A percentile compares a stretch with the other conserved stretches of the same genome.
Evolutionary conservation across 2,329 filamentous ascomycete species (phyloP).

Genomic region (Diaporthe aspalathi): DNA sequence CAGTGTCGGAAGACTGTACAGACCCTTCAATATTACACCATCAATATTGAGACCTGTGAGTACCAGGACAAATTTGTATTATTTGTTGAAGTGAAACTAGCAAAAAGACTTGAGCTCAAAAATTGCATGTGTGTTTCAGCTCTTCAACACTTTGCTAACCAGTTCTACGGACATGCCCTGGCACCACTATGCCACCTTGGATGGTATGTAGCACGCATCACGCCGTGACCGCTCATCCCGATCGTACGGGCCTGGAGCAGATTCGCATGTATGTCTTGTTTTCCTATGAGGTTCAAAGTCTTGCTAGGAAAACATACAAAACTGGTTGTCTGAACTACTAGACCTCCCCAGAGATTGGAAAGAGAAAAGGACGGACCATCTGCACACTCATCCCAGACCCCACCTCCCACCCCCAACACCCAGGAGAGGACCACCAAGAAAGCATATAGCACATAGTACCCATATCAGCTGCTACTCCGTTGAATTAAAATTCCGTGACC

Average conservation of each 20-base stretch:
- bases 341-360: too few species aligned
- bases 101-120: rapidly evolving
- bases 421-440: not conserved
- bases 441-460: not conserved
- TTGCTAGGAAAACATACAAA: not conserved
- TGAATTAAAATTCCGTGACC: not conserved
- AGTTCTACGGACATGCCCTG: not conserved
- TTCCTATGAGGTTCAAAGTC: not conserved
- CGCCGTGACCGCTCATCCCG: not conserved
- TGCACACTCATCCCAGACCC: not conserved
- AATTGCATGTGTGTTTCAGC: not conserved
- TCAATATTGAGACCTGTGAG: too few species aligned
- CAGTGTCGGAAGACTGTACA: too few species aligned
- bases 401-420: not conserved
- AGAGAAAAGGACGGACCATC: too few species aligned
- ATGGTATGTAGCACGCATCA: not conserved
- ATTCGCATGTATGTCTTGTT: not conserved
- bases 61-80: too few species aligned
- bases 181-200: not conserved
- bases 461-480: not conserved
- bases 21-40: too few species aligned
- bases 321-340: not conserved
- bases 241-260: too few species aligned
- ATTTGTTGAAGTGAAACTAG: too few species aligned
- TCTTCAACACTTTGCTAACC: too few species aligned